These are phyloP conservation scores for Mycosphaerelloides madeirae DNA, from an alignment of 2,329 filamentous ascomycete genomes.

Conservation along the genomic window DNA sequence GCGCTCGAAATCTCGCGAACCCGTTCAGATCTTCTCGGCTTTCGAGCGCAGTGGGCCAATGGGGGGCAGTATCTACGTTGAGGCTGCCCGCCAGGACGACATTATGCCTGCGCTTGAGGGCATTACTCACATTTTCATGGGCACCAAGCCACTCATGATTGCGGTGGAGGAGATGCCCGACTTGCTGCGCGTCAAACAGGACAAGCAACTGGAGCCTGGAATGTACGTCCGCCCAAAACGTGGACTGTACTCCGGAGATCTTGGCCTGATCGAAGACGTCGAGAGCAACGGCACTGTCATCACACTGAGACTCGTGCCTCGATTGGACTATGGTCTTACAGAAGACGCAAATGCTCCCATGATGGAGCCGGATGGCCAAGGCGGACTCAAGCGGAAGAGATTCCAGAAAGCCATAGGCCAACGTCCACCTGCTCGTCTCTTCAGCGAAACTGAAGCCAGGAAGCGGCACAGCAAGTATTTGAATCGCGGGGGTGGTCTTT, in stretches of 20 bases:
- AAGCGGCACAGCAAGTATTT: constrained; percentile 72
- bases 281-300: constrained; percentile 90
- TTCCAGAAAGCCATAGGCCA: constrained; percentile 43
- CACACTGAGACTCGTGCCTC: constrained; percentile 78
- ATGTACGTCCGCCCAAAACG: constrained; percentile 79
- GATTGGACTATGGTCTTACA: constrained; percentile 84
- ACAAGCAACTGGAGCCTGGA: constrained; percentile 75
- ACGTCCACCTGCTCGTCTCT: constrained; percentile 79
- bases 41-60: constrained; percentile 77
- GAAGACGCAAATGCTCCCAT: constrained; percentile 63
- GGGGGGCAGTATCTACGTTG: constrained; percentile 93
- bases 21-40: constrained; percentile 78
- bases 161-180: constrained; percentile 98
- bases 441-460: constrained; percentile 87
- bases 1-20: constrained; percentile 68
- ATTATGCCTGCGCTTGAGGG: constrained; percentile 77
- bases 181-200: constrained; percentile 84
- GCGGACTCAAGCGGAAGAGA: constrained; percentile 72
- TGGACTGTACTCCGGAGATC: constrained; percentile 77
- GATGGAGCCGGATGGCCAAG: constrained; percentile 25
- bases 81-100: constrained; percentile 81
- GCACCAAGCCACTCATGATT: constrained; percentile 79
- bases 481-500: constrained; percentile 43
- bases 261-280: constrained; percentile 87
- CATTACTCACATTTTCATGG: constrained; percentile 83